phyloP scores from a whole-genome alignment of 768 basidiomycete genomes.

The Leccinum variicolor region DNA sequence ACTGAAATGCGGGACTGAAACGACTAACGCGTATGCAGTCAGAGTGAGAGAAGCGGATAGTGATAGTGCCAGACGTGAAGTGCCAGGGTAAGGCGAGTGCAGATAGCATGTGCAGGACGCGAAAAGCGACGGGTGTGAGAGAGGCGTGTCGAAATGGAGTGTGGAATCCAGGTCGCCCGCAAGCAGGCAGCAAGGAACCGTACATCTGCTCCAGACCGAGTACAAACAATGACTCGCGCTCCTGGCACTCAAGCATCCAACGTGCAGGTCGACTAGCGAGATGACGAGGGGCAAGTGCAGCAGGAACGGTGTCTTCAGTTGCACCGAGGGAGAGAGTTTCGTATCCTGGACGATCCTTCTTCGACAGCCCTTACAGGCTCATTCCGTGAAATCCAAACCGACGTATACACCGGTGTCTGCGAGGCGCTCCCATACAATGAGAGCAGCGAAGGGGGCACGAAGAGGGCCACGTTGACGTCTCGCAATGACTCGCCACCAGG shows the following conservation, averaged over 20 bases:
- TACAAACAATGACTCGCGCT: conserved; percentile 8
- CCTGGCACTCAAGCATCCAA: conserved; percentile 26
- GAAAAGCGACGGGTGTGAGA: conserved; percentile 1
- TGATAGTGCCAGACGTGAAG: conserved; percentile 18
- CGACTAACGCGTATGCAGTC: conserved; percentile 23
- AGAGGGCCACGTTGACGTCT: conserved; percentile 29
- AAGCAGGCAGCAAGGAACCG: conserved; percentile 21
- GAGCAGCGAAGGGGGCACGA: conserved; percentile 13
- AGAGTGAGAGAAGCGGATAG: conserved; percentile 18
- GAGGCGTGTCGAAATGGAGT: conserved; percentile 27
- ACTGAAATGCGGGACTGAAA: conserved; percentile 18
- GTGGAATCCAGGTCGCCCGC: conserved; percentile 20
- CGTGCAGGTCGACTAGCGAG: conserved; percentile 38
- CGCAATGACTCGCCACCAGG: conserved; percentile 19
- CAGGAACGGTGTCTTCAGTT: conserved; percentile 7
- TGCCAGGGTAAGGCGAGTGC: conserved; percentile 17
- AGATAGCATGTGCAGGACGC: conserved; percentile 12
- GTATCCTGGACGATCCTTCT: conserved; percentile 20
- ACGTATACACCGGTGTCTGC: conserved; percentile 22
- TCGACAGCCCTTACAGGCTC: conserved; percentile 25
- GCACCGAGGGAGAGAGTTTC: not conserved
- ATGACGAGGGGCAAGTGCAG: conserved; percentile 26
- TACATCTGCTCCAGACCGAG: conserved; percentile 8
- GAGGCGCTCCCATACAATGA: conserved; percentile 36
- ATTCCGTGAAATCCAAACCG: conserved; percentile 24